A percentile compares a stretch with the other conserved stretches of the same genome.
phyloP scores from a whole-genome alignment of 768 basidiomycete genomes.

The Lactarius evosmus region DNA sequence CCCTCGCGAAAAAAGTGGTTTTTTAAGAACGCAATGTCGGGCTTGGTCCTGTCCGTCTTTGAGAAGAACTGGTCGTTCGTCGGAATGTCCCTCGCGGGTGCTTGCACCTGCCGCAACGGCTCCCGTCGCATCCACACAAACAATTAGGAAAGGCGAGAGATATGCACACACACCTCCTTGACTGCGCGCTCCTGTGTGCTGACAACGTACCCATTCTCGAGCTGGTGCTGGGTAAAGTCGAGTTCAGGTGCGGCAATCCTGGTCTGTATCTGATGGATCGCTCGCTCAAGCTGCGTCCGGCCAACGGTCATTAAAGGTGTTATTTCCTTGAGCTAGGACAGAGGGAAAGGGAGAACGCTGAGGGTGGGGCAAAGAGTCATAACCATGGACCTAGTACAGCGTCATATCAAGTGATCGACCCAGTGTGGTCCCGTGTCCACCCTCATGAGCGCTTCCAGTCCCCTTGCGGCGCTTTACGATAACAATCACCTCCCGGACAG shows the following conservation, averaged over 20 bases:
- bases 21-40: slow-evolving; percentile 94
- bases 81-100: slow-evolving; percentile 89
- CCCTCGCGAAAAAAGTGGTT: slow-evolving; percentile 99
- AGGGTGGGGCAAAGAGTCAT: background rate
- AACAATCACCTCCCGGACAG: background rate
- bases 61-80: slow-evolving; percentile 94
- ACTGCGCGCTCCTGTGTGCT: slow-evolving; percentile 94
- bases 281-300: slow-evolving; percentile 56
- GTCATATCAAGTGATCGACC: slow-evolving; percentile 4
- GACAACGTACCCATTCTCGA: slow-evolving; percentile 89
- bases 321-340: background rate
- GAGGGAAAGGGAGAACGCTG: background rate
- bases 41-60: slow-evolving; percentile 78
- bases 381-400: background rate
- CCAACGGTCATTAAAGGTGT: background rate
- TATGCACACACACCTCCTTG: slow-evolving; percentile 77
- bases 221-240: slow-evolving; percentile 88
- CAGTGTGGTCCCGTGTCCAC: slow-evolving; percentile 16
- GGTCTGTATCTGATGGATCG: slow-evolving; percentile 60
- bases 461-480: background rate
- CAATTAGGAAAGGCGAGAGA: background rate
- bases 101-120: slow-evolving; percentile 74
- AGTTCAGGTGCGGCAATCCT: slow-evolving; percentile 55
- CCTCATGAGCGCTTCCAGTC: background rate
- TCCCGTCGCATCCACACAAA: background rate